Evolutionary conservation across 768 basidiomycete species (phyloP).

Genomic region (Suillus subalutaceus): DNA sequence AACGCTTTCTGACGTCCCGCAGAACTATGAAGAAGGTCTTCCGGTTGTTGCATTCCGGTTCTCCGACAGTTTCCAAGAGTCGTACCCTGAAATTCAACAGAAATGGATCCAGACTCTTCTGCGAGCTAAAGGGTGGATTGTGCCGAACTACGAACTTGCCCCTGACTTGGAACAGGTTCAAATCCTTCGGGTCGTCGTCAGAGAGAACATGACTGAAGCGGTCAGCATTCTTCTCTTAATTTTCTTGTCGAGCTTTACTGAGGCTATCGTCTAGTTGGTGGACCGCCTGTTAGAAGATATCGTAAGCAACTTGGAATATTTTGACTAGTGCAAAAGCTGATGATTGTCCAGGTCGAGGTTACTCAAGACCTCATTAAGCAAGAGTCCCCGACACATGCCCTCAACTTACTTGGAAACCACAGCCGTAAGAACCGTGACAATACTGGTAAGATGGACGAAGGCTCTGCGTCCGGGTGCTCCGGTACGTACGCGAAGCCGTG

Average conservation of each 20-base stretch:
- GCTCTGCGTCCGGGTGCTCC: slow-evolving; percentile 47
- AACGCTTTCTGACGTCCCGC: slow-evolving; percentile 16
- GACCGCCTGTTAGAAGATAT: slow-evolving; percentile 71
- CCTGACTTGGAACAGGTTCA: slow-evolving; percentile 52
- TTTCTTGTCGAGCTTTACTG: slow-evolving; percentile 21
- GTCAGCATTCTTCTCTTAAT: slow-evolving; percentile 34
- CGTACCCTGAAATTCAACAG: slow-evolving; percentile 61
- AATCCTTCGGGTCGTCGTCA: slow-evolving; percentile 65
- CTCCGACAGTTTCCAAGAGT: slow-evolving; percentile 51
- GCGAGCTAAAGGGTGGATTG: slow-evolving; percentile 56
- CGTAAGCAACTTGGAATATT: slow-evolving; percentile 41
- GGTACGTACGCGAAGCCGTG: slow-evolving; percentile 75
- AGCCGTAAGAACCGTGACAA: slow-evolving; percentile 24
- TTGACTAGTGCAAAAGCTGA: background rate
- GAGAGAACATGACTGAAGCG: slow-evolving; percentile 55
- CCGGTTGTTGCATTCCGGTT: slow-evolving; percentile 60
- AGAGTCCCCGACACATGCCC: slow-evolving; percentile 52
- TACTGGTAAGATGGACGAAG: slow-evolving; percentile 49
- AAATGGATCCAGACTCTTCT: slow-evolving; percentile 56
- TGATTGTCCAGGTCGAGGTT: slow-evolving; percentile 53
- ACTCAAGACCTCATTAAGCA: slow-evolving; percentile 57
- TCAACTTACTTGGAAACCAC: slow-evolving; percentile 44
- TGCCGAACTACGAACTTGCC: slow-evolving; percentile 63
- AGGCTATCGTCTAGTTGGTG: slow-evolving; percentile 44
- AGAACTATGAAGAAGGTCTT: slow-evolving; percentile 51